A percentile compares a stretch with the other conserved stretches of the same genome.
Conservation (phyloP, 1,139 yeast species). For the Yarrowia galli region DNA sequence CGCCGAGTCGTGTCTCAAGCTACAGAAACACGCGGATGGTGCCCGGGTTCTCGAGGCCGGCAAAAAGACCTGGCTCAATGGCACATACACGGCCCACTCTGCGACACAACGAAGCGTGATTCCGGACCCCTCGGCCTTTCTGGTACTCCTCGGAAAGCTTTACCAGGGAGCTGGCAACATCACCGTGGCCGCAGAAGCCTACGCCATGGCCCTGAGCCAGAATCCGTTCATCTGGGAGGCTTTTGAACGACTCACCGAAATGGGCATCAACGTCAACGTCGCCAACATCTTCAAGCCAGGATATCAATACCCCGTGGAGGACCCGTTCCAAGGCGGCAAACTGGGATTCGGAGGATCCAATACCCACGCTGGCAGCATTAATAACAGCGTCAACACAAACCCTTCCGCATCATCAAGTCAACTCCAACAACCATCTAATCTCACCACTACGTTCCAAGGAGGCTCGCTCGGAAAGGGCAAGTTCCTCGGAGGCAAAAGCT, state of each 20-base stretch:
- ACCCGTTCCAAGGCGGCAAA: slow-evolving; percentile 41
- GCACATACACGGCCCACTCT: slow-evolving; percentile 24
- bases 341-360: slow-evolving; percentile 2
- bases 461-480: slow-evolving; percentile 14
- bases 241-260: slow-evolving; percentile 72
- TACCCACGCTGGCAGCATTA: slow-evolving; percentile 35
- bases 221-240: slow-evolving; percentile 92
- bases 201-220: slow-evolving; percentile 68
- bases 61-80: slow-evolving; percentile 45
- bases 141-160: slow-evolving; percentile 74
- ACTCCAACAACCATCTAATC: slow-evolving; percentile 2
- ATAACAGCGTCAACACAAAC: slow-evolving; percentile 36
- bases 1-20: slow-evolving; percentile 67
- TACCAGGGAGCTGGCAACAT: slow-evolving; percentile 65
- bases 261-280: slow-evolving; percentile 64
- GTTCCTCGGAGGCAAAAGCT: slow-evolving; percentile 31
- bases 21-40: slow-evolving; percentile 69
- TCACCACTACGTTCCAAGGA: slow-evolving; percentile 21
- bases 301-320: slow-evolving; percentile 40
- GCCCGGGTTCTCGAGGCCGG: slow-evolving; percentile 60
- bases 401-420: not conserved
- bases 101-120: slow-evolving; percentile 48
- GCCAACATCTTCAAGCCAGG: slow-evolving; percentile 61
- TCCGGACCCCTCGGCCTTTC: slow-evolving; percentile 73
- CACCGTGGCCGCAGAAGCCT: slow-evolving; percentile 70